These are phyloP conservation scores for Cyberlindnera subsufficiens DNA, from an alignment of 805 yeast species.

Conservation along the genomic window DNA sequence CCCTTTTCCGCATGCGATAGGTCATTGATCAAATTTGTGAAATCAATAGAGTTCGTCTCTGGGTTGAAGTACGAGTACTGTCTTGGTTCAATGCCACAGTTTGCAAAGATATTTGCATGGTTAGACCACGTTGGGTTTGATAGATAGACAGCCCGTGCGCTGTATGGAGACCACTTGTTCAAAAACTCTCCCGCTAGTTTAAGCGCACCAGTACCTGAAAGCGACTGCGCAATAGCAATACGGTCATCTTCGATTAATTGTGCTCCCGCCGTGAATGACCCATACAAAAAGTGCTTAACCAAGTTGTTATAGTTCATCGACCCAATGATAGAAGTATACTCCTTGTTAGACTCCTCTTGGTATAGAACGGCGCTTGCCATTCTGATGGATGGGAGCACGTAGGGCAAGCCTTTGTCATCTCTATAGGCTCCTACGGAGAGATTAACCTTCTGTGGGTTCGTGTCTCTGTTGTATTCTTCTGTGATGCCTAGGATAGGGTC, in stretches of 20 bases:
- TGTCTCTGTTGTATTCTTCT: constrained; percentile 65
- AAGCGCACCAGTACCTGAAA: constrained; percentile 94
- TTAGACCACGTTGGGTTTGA: constrained; percentile 96
- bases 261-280: constrained; percentile 53
- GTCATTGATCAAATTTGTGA: constrained; percentile 57
- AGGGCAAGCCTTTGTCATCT: constrained; percentile 82
- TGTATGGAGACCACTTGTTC: constrained; percentile 42
- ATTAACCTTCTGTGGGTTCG: constrained; percentile 50
- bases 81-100: constrained; percentile 59
- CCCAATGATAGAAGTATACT: constrained; percentile 85
- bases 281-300: constrained; percentile 68
- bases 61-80: constrained; percentile 70
- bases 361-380: constrained; percentile 46
- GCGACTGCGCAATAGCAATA: constrained; percentile 79
- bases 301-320: constrained; percentile 56
- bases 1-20: constrained; percentile 50
- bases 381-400: constrained; percentile 62
- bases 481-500: constrained; percentile 83
- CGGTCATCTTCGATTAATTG: constrained; percentile 50
- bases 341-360: constrained; percentile 49
- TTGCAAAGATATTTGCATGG: constrained; percentile 74
- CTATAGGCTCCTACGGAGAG: constrained; percentile 70
- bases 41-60: constrained; percentile 54
- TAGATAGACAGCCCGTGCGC: constrained; percentile 45
- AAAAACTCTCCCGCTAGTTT: constrained; percentile 80